A percentile compares a stretch with the other conserved stretches of the same genome.
phyloP scores from a whole-genome alignment of 2,329 filamentous ascomycete species.

The Ilyonectria sp. region DNA sequence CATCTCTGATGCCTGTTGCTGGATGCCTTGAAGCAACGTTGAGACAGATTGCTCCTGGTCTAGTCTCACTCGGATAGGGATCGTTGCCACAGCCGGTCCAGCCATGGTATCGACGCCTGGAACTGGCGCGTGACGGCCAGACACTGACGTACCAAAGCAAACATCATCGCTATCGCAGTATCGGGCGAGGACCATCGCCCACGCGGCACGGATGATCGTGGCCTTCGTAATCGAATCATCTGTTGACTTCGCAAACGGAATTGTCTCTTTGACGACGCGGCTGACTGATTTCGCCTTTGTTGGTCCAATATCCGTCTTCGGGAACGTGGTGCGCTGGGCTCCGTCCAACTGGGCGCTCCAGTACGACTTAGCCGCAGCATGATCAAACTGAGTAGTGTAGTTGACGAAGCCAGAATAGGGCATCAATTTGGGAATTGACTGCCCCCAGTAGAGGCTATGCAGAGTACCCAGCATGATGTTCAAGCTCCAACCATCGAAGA shows the following conservation, averaged over 20 bases:
- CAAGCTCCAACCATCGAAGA: constrained; percentile 22
- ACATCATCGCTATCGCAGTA: constrained; percentile 58
- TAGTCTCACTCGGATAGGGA: constrained; percentile 39
- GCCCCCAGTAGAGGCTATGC: neutral
- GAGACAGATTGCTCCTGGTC: constrained; percentile 50
- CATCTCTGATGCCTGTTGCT: constrained; percentile 32
- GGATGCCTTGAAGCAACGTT: constrained; percentile 58
- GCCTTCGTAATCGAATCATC: constrained; percentile 27
- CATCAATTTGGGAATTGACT: neutral
- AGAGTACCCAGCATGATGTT: constrained; percentile 7
- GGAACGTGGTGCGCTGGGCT: constrained; percentile 53
- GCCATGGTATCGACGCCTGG: constrained; percentile 38
- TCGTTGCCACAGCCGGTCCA: constrained; percentile 52
- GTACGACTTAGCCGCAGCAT: neutral
- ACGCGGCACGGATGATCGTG: constrained; percentile 56
- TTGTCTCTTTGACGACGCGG: constrained; percentile 51
- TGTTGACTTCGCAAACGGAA: neutral
- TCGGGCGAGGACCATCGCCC: constrained; percentile 66
- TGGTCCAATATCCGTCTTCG: constrained; percentile 58
- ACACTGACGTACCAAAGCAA: constrained; percentile 60
- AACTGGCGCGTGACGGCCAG: constrained; percentile 53
- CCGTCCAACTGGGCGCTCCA: constrained; percentile 4
- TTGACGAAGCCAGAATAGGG: constrained; percentile 13
- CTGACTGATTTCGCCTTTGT: constrained; percentile 61
- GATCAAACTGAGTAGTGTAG: constrained; percentile 6